Evolutionary conservation across 225 moss, liverwort and hornwort species (phyloP).

Genomic region (Antitrichia curtipendula): DNA sequence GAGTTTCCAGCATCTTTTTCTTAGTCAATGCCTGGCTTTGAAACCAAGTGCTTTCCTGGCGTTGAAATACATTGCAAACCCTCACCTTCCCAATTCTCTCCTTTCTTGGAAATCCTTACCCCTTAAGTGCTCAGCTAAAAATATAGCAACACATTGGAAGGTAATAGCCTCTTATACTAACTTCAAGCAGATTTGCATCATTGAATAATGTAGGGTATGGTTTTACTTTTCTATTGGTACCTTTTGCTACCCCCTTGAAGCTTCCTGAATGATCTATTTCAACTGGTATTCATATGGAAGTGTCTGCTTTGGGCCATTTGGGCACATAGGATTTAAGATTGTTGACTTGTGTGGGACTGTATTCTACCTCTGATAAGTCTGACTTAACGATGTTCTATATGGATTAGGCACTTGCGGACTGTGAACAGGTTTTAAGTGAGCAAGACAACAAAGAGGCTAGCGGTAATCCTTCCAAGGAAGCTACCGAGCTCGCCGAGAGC

Average conservation of each 20-base stretch:
- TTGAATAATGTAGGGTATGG: not conserved
- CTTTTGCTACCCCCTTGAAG: not conserved
- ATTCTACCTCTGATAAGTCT: not conserved
- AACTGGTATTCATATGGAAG: not conserved
- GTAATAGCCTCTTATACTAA: no score
- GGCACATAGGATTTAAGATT: not conserved
- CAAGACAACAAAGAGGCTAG: not conserved
- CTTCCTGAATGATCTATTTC: not conserved
- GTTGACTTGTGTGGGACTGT: not conserved
- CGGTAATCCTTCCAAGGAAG: constrained; percentile 49
- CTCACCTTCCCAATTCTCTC: not conserved
- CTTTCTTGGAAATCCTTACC: not conserved
- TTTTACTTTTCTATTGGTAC: not conserved
- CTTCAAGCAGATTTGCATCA: not conserved
- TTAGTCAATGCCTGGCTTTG: not conserved
- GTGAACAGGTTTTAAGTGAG: constrained; percentile 32
- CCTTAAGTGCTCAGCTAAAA: not conserved
- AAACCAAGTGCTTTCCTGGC: not conserved
- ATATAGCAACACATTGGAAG: not conserved
- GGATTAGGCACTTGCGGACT: constrained; percentile 66
- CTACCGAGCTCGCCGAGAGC: constrained; percentile 16
- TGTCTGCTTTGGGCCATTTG: not conserved
- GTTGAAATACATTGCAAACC: not conserved
- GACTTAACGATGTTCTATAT: not conserved
- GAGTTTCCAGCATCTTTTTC: not conserved